Evolutionary conservation across 805 yeast genomes (phyloP), one percentile per base, ranked within the genome.

Genomic region (Lipomyces lipofer): DNA sequence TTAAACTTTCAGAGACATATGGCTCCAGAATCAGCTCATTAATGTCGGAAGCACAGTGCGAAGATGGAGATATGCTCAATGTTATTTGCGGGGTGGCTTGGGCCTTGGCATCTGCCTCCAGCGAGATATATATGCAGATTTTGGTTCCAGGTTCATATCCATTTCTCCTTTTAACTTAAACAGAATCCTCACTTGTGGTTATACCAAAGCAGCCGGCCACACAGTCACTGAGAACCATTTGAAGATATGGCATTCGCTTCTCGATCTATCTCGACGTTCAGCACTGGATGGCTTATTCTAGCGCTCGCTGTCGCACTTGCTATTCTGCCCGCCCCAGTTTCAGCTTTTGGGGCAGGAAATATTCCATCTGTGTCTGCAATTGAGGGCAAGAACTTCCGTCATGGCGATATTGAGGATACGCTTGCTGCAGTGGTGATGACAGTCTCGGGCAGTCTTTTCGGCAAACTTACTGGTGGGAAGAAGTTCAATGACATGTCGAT

Each of bases 341-440:
- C 38, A 6, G 66, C 65, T 28, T 63, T 63, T 43, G 65, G 65
- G 12, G 66, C 65, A 17, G 65, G 65, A 15, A 60, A 60, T 45
- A 59, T 62, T 24, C 65, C 65, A 15, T 63, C 66, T 3, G 47
- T 56, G 21, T 58, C 63, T 12, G 56, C 49, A 3, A 38, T 63
- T 28, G 66, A 60, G 40, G 65, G 65, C 39, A 51, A 49, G n/a
- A 63, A 61, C 47, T 62, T 63, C 49, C 47, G 65, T 7, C 65
- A 62, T 49, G 66, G 66, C 38, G 66, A 62, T 28, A 63, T 63
- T 27, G 65, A 63, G 43, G 62, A 63, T 47, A 55, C 63, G n/a
- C 50, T 63, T 32, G 63, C 63, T 3, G 33, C 38, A n/a, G 17
- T 63, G 19, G 62, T 55, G 40, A 60, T 63, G 55, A 50, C 52